Evolutionary conservation across 73 alveolate genomes (phyloP).

Genomic region (Blepharisma japonicum): DNA sequence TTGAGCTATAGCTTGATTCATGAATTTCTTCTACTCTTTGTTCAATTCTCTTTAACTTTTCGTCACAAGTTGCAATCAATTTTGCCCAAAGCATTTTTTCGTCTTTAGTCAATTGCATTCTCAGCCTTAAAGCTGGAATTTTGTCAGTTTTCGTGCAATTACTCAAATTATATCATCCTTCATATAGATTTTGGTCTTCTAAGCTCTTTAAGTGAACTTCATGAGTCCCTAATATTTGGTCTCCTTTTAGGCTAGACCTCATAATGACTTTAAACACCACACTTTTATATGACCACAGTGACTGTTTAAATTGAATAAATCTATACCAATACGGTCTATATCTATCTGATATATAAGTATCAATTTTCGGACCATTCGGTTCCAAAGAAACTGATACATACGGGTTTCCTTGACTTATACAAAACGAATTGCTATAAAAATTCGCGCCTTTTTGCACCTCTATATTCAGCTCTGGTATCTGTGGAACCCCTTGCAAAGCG

Average conservation of each 20-base stretch:
- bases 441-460: background rate
- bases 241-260: background rate
- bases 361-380: constrained; percentile 8
- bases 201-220: background rate
- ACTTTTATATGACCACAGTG: too few species aligned
- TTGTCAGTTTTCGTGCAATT: background rate
- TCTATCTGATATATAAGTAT: background rate
- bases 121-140: background rate
- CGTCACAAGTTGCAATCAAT: background rate
- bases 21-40: background rate
- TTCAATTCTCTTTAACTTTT: background rate
- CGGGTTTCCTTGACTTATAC: background rate
- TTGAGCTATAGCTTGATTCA: background rate
- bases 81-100: background rate
- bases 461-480: background rate
- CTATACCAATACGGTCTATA: constrained; percentile 10
- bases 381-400: constrained; percentile 7
- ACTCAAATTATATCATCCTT: background rate
- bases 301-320: background rate
- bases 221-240: background rate
- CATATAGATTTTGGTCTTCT: background rate
- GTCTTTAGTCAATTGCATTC: background rate
- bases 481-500: background rate
- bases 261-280: too few species aligned
- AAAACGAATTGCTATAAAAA: background rate